These are phyloP conservation scores for Darksidea phi DNA, from an alignment of 495 filamentous ascomycete species.

Conservation along the genomic window DNA sequence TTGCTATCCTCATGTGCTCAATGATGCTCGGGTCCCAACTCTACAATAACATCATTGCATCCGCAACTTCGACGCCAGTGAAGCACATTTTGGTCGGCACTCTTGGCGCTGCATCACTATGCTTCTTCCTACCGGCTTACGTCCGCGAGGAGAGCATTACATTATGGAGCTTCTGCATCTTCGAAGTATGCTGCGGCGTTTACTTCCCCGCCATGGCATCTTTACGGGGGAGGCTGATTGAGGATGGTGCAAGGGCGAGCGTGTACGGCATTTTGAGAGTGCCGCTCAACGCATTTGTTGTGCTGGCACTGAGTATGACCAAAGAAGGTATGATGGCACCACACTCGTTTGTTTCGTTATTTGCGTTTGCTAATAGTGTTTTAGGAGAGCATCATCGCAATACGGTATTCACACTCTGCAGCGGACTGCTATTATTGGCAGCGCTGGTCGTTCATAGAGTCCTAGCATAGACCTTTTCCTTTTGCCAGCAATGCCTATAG, in stretches of 20 bases:
- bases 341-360: too few relatives aligned
- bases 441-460: slow-evolving; percentile 1
- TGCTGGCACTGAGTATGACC: slow-evolving; percentile 48
- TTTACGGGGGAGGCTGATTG: slow-evolving; percentile 51
- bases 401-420: slow-evolving; percentile 2
- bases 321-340: slow-evolving; percentile 40
- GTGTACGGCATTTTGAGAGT: slow-evolving; percentile 55
- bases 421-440: slow-evolving; percentile 5
- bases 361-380: not conserved
- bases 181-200: slow-evolving; percentile 54
- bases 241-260: slow-evolving; percentile 51
- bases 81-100: slow-evolving; percentile 48
- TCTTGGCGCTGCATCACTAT: slow-evolving; percentile 44
- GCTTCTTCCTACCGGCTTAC: not conserved
- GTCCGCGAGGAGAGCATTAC: slow-evolving; percentile 36
- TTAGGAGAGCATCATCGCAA: not conserved
- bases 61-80: not conserved
- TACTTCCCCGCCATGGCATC: slow-evolving; percentile 56
- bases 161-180: slow-evolving; percentile 56
- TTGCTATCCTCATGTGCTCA: slow-evolving; percentile 57
- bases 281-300: slow-evolving; percentile 57
- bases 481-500: too few relatives aligned
- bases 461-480: not conserved
- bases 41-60: not conserved
- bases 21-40: slow-evolving; percentile 46